Evolutionary conservation across 1,284 basidiomycete genomes (phyloP).

Genomic region (Ustilago loliicola): DNA sequence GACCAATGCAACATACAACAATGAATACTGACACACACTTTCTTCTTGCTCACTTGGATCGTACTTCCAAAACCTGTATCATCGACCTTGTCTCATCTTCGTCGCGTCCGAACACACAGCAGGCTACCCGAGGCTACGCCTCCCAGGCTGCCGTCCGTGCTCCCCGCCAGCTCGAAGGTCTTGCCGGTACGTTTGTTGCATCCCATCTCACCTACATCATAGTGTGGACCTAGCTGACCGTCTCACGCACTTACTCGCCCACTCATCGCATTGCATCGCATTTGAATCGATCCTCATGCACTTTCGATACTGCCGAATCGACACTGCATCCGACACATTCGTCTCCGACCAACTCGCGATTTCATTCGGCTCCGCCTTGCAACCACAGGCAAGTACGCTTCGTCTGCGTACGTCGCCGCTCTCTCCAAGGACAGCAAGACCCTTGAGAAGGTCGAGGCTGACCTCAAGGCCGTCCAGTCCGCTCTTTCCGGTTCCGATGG

Average conservation of each 20-base stretch:
- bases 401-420: slow-evolving; percentile 91
- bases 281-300: neutral
- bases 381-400: slow-evolving; percentile 90
- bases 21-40: slow-evolving; percentile 2
- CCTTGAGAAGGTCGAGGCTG: slow-evolving; percentile 73
- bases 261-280: neutral
- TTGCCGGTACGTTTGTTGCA: slow-evolving; percentile 55
- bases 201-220: neutral
- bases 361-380: neutral
- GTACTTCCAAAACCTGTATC: neutral
- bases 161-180: slow-evolving; percentile 63
- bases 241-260: no score
- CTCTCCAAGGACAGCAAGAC: slow-evolving; percentile 77
- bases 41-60: neutral
- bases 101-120: slow-evolving; percentile 11
- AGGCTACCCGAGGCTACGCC: slow-evolving; percentile 69
- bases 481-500: slow-evolving; percentile 63
- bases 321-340: neutral
- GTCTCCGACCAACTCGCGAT: neutral
- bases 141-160: slow-evolving; percentile 64
- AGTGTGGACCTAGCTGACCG: neutral
- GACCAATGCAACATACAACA: neutral
- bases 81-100: neutral
- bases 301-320: neutral
- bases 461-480: slow-evolving; percentile 75